Base-by-base conservation (phyloP, 164 flowering plant species). In the Chloranthus sessilifolius region DNA sequence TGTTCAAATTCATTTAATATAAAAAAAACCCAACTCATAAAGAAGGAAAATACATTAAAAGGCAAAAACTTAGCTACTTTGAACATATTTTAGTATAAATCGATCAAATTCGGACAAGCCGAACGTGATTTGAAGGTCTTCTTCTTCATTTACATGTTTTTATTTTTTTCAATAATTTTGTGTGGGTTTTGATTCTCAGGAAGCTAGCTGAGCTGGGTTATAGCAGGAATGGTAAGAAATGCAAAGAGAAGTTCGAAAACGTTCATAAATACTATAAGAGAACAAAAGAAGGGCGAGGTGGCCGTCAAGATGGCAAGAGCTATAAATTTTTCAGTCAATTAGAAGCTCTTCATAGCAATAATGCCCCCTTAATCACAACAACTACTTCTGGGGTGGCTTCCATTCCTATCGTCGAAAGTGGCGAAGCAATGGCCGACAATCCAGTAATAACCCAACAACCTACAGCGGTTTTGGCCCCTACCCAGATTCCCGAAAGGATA, bases 161-260 rank as follows among this genome's bases (percentile, higher is more conserved):
- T n/a, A n/a, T 47, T 17, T 29, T 11, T 19, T 10, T 20, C n/a
- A 17, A 15, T 45, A n/a, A 1, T 26, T n/a, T 5, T 45, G 8
- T n/a, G 5, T 33, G 42, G 14, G 38, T 28, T 52, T 58, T 65
- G 54, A n/a, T 23, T 55, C n/a, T 41, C 79, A 81, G 87, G 76
- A 78, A 74, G 68, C 64, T 81, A 51, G 81, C 58, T 7, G 83
- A 81, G 61, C 35, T 68, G 58, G 84, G 84, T 2, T 79, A 74
- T 65, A 64, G 31, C 19, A 59, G 88, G 34, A 81, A 76, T 55
- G 80, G 73, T 26, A 81, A 76, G 69, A 81, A 81, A 64, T 81
- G 88, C 68, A 81, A 72, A 37, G 87, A 81, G 59, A 82, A 82
- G 56, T 82, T 82, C 51, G 88, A 82, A 43, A 82, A 82, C 74